phyloP scores from a whole-genome alignment of 108 stramenopile genomes.

The Cyclotella kingstonii region DNA sequence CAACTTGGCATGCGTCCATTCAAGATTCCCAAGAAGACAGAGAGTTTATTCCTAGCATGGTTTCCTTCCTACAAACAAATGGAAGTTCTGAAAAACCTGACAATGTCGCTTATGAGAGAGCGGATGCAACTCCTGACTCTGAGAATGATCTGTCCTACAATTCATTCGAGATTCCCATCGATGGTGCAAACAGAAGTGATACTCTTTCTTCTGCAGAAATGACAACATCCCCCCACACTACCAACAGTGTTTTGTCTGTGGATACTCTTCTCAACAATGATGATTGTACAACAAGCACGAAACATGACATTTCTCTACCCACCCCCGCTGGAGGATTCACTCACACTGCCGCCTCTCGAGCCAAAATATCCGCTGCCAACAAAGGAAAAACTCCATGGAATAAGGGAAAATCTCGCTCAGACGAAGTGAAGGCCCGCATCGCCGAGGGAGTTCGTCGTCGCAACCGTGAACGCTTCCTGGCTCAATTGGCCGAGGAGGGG shows the following conservation, averaged over 20 bases:
- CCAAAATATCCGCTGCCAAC: conserved; percentile 86
- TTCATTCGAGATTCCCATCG: too few species aligned
- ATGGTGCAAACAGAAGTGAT: too few species aligned
- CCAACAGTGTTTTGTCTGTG: not conserved
- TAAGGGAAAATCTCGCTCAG: conserved; percentile 70
- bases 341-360: conserved; percentile 67
- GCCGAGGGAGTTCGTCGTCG: conserved; percentile 71
- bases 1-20: too few species aligned
- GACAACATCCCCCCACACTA: not conserved
- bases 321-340: conserved; percentile 77
- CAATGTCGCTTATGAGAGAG: too few species aligned
- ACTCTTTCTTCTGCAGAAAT: too few species aligned
- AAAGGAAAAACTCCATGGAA: conserved; percentile 88
- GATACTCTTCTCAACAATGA: too few species aligned
- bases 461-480: conserved; percentile 69
- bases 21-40: too few species aligned
- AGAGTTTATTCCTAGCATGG: too few species aligned
- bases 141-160: too few species aligned
- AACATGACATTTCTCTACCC: conserved; percentile 49
- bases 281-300: not conserved
- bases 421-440: conserved; percentile 68
- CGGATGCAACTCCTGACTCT: too few species aligned
- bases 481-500: conserved; percentile 60
- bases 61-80: too few species aligned
- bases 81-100: too few species aligned